Evolutionary conservation across 2,329 filamentous ascomycete genomes (phyloP), one percentile per base, ranked within the genome.

Genomic region (Bipolaris zeicola): DNA sequence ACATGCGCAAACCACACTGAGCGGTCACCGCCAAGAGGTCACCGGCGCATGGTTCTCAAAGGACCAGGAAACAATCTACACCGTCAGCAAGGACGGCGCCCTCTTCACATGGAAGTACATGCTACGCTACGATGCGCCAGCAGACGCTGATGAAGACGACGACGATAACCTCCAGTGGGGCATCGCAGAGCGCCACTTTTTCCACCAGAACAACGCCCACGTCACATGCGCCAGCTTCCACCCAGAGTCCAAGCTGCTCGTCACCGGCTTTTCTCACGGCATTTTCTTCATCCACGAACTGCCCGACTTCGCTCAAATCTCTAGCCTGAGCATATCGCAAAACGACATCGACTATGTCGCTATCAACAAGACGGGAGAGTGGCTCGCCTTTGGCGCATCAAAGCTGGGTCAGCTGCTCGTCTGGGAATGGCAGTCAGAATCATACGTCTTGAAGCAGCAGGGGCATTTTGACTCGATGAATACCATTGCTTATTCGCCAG

Each of bases 361-460:
- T 0, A 92, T 97, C 71, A 99, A 98, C 79, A 90, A 91, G 74
- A 91, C 89, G 31, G 95, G 95, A 50, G 94, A 98, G 79, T 99
- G 95, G 95, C 81, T 99, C 20, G 96, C 96, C 0, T 97, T 99
- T 75, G 95, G 94, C 13, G 95, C 96, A 0, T 96, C 95, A 1
- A 96, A 96, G 69, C 83, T 96, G 5, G 96, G 96, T 0, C 95
- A 99, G 73, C 82, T 99, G n/a, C 80, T 99, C 3, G 95, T 99
- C 3, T 99, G 95, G 95, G 95, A 99, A 76, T 99, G 96, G 93
- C 94, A 98, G 74, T 99, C 95, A 0, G 96, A 99, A 77, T 98
- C 94, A 5, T 99, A 99, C 76, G 96, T 99, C 56, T 81, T 99
- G 45, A 99, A 99, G 78, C 95, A 99, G 72, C 95, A 98, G 76